These are phyloP conservation scores for Neolentinus lepideus DNA, from an alignment of 1,284 basidiomycete genomes.

Conservation along the genomic window DNA sequence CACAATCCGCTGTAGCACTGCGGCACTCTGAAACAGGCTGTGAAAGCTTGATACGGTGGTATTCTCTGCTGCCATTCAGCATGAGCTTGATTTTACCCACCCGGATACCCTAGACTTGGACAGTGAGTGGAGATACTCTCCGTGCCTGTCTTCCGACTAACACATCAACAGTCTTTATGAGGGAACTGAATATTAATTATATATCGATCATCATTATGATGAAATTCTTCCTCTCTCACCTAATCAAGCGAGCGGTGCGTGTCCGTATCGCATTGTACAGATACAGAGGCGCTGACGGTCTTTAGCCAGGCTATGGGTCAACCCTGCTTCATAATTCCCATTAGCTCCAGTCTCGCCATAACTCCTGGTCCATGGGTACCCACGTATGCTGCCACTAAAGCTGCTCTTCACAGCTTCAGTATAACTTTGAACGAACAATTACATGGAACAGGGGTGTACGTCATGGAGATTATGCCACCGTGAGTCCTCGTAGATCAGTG, in stretches of 20 bases:
- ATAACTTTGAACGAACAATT: conserved; percentile 43
- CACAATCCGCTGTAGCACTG: too few relatives aligned
- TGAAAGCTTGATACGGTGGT: conserved; percentile 44
- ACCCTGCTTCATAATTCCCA: conserved; percentile 42
- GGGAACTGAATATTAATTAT: conserved; percentile 53
- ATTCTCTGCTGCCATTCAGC: conserved; percentile 48
- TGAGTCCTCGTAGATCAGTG: conserved; percentile 24
- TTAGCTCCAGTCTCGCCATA: conserved; percentile 46
- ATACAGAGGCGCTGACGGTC: not conserved
- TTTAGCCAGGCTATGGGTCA: conserved; percentile 28
- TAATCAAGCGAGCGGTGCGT: conserved; percentile 43
- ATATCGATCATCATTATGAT: conserved; percentile 43
- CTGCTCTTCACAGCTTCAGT: conserved; percentile 51
- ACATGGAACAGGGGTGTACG: conserved; percentile 40
- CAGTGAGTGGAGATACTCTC: conserved; percentile 22
- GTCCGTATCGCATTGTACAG: not conserved
- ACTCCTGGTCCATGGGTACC: conserved; percentile 33
- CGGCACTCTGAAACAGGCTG: too few relatives aligned
- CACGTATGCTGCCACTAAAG: conserved; percentile 56
- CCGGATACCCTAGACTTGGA: conserved; percentile 39
- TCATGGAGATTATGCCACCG: conserved; percentile 58
- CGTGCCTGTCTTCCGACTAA: too few relatives aligned
- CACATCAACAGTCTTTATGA: conserved; percentile 31
- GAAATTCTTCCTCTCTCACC: conserved; percentile 46
- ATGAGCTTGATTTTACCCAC: conserved; percentile 40